These are phyloP conservation scores for Talaromyces adpressus DNA, from an alignment of 495 filamentous ascomycete species.

Conservation along the genomic window DNA sequence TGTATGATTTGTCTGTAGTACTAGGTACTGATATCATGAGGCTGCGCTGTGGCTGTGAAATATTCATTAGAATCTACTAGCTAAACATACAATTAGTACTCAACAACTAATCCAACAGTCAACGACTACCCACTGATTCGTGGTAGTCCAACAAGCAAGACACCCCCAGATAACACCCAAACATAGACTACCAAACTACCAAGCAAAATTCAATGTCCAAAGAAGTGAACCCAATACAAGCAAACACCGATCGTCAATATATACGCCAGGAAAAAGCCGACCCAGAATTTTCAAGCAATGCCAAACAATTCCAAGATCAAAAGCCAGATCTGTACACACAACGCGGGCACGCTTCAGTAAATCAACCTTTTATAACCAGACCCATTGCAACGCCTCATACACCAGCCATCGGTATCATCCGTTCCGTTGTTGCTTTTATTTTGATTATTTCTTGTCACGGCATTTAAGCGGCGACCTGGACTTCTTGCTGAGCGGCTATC, in stretches of 20 bases:
- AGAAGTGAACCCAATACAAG: slow-evolving; percentile 8
- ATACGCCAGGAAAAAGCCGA: slow-evolving; percentile 6
- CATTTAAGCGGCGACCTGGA: not conserved
- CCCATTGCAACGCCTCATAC: slow-evolving; percentile 3
- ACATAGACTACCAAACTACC: not conserved
- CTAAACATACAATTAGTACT: slow-evolving; percentile 4
- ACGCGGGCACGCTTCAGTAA: slow-evolving; percentile 10
- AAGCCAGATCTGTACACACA: slow-evolving; percentile 27
- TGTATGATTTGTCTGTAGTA: not conserved
- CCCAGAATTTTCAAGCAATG: slow-evolving; percentile 19
- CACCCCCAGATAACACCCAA: not conserved
- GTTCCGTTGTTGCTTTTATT: not conserved
- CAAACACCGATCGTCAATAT: slow-evolving; percentile 13
- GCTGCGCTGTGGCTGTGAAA: not conserved
- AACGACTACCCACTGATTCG: not conserved
- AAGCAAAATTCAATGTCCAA: slow-evolving; percentile 7
- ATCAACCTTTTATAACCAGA: not conserved
- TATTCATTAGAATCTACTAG: slow-evolving; percentile 6
- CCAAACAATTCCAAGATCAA: slow-evolving; percentile 9
- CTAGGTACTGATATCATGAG: not conserved
- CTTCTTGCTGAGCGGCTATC: slow-evolving; percentile 22
- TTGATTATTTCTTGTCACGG: not conserved
- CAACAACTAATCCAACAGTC: not conserved
- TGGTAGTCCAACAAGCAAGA: not conserved
- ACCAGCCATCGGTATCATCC: slow-evolving; percentile 1